phyloP scores from a whole-genome alignment of 2,329 filamentous ascomycete species.

The Fonsecaea pedrosoi region DNA sequence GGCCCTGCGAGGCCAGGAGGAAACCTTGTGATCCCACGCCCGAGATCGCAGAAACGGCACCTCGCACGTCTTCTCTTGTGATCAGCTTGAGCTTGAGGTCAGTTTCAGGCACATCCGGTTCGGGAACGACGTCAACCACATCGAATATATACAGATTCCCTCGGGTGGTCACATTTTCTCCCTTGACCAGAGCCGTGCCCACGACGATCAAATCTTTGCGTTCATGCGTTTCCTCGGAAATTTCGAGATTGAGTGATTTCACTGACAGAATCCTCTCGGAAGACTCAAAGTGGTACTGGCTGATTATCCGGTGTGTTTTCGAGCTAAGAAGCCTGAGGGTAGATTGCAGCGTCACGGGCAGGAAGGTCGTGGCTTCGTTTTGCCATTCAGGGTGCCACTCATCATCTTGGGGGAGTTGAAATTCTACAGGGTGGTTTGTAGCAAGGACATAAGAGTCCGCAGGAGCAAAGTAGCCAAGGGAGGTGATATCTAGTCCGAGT shows the following conservation, averaged over 20 bases:
- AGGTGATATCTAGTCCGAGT: slow-evolving; percentile 72
- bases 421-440: slow-evolving; percentile 71
- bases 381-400: slow-evolving; percentile 82
- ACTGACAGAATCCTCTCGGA: slow-evolving; percentile 82
- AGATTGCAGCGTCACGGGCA: slow-evolving; percentile 74
- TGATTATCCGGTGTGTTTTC: slow-evolving; percentile 77
- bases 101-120: slow-evolving; percentile 83
- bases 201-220: slow-evolving; percentile 81
- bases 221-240: slow-evolving; percentile 90
- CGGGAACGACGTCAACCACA: slow-evolving; percentile 87
- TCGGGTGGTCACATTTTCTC: slow-evolving; percentile 86
- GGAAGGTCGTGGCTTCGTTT: slow-evolving; percentile 64
- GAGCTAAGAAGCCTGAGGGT: slow-evolving; percentile 80
- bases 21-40: slow-evolving; percentile 86
- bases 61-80: slow-evolving; percentile 88
- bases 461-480: slow-evolving; percentile 76
- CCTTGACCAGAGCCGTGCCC: slow-evolving; percentile 83
- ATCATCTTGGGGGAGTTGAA: slow-evolving; percentile 85
- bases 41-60: slow-evolving; percentile 85
- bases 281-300: slow-evolving; percentile 73
- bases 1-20: slow-evolving; percentile 87
- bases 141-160: slow-evolving; percentile 91
- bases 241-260: slow-evolving; percentile 81
- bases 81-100: slow-evolving; percentile 84
- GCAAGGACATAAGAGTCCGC: slow-evolving; percentile 78